Percentiles rank a stretch among this genome's conserved stretches.
phyloP scores from a whole-genome alignment of 2,329 filamentous ascomycete genomes.

The Curvularia lunata region DNA sequence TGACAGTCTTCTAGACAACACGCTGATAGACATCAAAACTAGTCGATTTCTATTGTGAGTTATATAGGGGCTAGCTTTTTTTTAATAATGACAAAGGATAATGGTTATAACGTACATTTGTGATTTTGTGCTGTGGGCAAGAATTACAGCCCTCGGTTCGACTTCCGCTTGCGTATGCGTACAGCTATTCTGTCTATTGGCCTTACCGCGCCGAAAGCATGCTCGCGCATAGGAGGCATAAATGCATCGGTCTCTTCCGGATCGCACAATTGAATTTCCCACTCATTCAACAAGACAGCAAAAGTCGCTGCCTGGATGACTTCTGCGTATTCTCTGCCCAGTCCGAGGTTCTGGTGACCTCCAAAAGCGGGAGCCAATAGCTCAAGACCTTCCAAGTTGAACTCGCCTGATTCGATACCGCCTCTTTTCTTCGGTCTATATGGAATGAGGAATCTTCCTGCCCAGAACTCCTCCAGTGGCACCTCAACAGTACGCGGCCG shows the following conservation, averaged over 20 bases:
- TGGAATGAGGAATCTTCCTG: constrained; percentile 32
- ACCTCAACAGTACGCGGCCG: constrained; percentile 22
- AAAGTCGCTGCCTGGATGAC: constrained; percentile 33
- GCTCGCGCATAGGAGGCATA: constrained; percentile 23
- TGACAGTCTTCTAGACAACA: background rate
- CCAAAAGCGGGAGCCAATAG: constrained; percentile 17
- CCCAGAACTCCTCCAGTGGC: constrained; percentile 38
- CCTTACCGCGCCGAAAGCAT: constrained; percentile 30
- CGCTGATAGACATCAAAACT: background rate
- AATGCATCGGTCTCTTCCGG: constrained; percentile 23
- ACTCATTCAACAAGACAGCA: constrained; percentile 32
- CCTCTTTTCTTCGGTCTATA: constrained; percentile 11
- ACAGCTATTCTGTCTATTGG: constrained; percentile 30
- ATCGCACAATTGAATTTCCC: constrained; percentile 38
- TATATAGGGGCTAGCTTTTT: too few relatives aligned
- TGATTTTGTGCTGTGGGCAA: background rate
- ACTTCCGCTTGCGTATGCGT: constrained; percentile 34
- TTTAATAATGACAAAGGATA: background rate
- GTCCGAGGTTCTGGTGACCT: constrained; percentile 6
- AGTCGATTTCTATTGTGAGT: background rate
- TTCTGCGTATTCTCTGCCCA: constrained; percentile 24
- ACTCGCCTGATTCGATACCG: constrained; percentile 10
- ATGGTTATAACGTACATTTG: background rate
- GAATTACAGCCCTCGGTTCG: background rate
- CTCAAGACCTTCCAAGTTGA: constrained; percentile 28